These are phyloP conservation scores for Glutinoglossum americanum DNA, from an alignment of 495 filamentous ascomycete genomes.

Conservation along the genomic window DNA sequence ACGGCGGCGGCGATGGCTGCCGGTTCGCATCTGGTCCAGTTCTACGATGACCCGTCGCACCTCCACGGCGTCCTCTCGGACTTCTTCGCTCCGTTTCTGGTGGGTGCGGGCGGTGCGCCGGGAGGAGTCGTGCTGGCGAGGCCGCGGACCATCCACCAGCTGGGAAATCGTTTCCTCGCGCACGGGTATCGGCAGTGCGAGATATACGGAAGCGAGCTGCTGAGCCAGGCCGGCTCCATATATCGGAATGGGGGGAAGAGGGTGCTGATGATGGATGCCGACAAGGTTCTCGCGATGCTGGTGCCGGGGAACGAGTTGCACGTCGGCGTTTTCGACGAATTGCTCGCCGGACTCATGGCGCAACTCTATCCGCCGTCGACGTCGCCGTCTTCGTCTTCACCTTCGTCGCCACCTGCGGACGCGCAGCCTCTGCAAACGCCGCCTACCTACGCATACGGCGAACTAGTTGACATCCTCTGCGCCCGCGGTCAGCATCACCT, in stretches of 20 bases:
- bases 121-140: not conserved
- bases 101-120: not conserved
- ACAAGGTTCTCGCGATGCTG: constrained; percentile 10
- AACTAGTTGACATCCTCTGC: constrained; percentile 16
- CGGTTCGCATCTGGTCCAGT: constrained; percentile 12
- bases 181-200: constrained; percentile 9
- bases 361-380: constrained; percentile 6
- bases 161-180: constrained; percentile 11
- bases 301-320: constrained; percentile 7
- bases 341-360: constrained; percentile 9
- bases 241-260: constrained; percentile 9
- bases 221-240: constrained; percentile 2
- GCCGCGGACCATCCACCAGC: not conserved
- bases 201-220: constrained; percentile 8
- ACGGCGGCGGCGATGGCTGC: not conserved
- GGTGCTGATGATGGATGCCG: constrained; percentile 14
- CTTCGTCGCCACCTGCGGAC: not conserved
- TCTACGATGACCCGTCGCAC: constrained; percentile 14
- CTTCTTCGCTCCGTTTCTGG: constrained; percentile 15
- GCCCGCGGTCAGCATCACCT: constrained; percentile 10
- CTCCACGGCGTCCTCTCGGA: constrained; percentile 14
- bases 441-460: constrained; percentile 14
- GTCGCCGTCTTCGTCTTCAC: no score
- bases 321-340: constrained; percentile 9
- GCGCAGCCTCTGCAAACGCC: no score